phyloP scores from a whole-genome alignment of 192 early-diverging fungal genomes.

The Dispira parvispora region DNA sequence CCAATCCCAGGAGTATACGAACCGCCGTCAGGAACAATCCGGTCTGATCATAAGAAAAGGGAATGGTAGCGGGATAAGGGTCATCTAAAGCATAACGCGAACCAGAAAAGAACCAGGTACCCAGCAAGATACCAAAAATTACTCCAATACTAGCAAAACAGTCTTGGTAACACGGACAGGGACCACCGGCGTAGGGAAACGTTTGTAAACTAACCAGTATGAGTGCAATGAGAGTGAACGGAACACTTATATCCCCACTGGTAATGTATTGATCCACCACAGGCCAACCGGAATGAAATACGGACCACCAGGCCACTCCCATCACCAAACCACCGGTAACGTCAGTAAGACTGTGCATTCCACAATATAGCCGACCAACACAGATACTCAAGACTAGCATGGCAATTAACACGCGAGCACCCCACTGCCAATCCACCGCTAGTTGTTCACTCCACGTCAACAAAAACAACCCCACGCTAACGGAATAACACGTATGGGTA shows the following conservation, averaged over 20 bases:
- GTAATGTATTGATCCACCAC: slow-evolving; percentile 17
- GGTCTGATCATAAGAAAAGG: neutral
- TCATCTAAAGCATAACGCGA: neutral
- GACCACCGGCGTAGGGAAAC: slow-evolving; percentile 24
- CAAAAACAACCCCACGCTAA: slow-evolving; percentile 46
- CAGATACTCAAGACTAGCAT: slow-evolving; percentile 45
- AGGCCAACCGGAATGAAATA: slow-evolving; percentile 17
- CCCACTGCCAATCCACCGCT: slow-evolving; percentile 16
- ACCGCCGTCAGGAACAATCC: slow-evolving; percentile 7
- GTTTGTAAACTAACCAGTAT: slow-evolving; percentile 15
- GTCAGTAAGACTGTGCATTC: slow-evolving; percentile 75
- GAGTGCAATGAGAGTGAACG: slow-evolving; percentile 15
- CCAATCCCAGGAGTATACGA: slow-evolving; percentile 19
- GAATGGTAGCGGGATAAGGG: slow-evolving; percentile 7
- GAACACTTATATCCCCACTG: neutral
- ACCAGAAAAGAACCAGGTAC: slow-evolving; percentile 16
- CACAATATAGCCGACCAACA: slow-evolving; percentile 64
- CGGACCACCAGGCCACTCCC: slow-evolving; percentile 26
- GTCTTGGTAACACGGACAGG: slow-evolving; percentile 31
- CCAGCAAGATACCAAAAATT: slow-evolving; percentile 19
- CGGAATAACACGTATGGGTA: slow-evolving; percentile 70
- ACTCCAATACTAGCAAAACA: slow-evolving; percentile 24
- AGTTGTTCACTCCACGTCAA: slow-evolving; percentile 15
- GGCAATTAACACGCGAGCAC: slow-evolving; percentile 20
- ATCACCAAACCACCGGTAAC: slow-evolving; percentile 50